Conservation (phyloP, 2,329 filamentous ascomycete species). For the Seiridium cupressi region DNA sequence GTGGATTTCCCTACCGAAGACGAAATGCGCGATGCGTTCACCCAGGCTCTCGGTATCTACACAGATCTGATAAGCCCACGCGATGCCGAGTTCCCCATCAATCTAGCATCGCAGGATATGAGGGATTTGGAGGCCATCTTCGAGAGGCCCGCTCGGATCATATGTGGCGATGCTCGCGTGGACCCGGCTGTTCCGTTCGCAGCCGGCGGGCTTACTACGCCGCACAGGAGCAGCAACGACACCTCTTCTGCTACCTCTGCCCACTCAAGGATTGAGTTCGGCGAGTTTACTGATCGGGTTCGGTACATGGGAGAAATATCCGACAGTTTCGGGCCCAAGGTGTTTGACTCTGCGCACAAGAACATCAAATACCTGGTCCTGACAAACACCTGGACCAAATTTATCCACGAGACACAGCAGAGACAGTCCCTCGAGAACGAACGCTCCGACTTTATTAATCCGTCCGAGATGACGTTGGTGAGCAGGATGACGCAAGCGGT, state of each 20-base stretch:
- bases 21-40: conserved; percentile 48
- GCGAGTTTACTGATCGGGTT: conserved; percentile 13
- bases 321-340: conserved; percentile 41
- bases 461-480: background rate
- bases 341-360: conserved; percentile 60
- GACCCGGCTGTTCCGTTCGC: conserved; percentile 44
- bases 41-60: conserved; percentile 60
- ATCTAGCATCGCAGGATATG: conserved; percentile 58
- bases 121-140: conserved; percentile 56
- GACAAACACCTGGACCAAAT: conserved; percentile 67
- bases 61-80: conserved; percentile 57
- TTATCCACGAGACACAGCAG: conserved; percentile 36
- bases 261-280: conserved; percentile 13
- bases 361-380: conserved; percentile 66
- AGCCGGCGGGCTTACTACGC: background rate
- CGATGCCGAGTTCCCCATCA: conserved; percentile 66
- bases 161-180: conserved; percentile 37
- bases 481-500: background rate
- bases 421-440: background rate
- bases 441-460: conserved; percentile 2
- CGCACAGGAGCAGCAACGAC: background rate
- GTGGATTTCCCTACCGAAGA: conserved; percentile 19
- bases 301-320: conserved; percentile 40
- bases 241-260: background rate
- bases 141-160: conserved; percentile 46